Base-by-base conservation (phyloP, 306 rosid species). In the Glycine tomentella region DNA sequence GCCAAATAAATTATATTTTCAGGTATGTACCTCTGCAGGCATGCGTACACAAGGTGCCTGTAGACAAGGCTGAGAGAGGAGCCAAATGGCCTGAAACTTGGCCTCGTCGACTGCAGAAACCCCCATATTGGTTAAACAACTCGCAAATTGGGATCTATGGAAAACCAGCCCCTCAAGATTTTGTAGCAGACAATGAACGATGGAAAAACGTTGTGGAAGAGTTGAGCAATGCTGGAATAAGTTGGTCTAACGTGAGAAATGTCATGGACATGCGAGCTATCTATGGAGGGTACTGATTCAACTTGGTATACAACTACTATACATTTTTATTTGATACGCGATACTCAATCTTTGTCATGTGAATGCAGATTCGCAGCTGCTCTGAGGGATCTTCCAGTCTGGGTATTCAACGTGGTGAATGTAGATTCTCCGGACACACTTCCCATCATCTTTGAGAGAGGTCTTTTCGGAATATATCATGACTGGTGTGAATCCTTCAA, bases 401-500 rank as follows among this genome's bases (percentile, higher is more conserved):
- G 99, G 97, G 98, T 92, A 49, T 56, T 96, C 87, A 96, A 95
- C 80, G 92, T 93, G 71, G 99, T 96, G 80, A 93, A 90, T 75
- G 9, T 89, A 38, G 91, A 95, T 89, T 77, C 97, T 77, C 92
- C 97, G 0, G 97, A 93, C 49, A 95, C 99, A 50, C 96, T 95
- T 63, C 97, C 97, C 5, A 89, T 95, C 56, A 95, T 95, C 86
- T 93, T 79, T 20, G 99, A 93, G 84, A 91, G 97, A 0, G 98
- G 99, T 58, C 97, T 95, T 81, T 93, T 93, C 1, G 98, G 99
- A 20, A 95, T 95, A 72, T 95, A 93, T 83, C 98, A 96, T 74
- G 98, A 96, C 8, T 93, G 98, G 99, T 93, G 99, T 61, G 93
- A 96, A 87, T 93, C 98, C 72, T 93, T 93, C 76, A 93, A 97